These are phyloP conservation scores for Phytopythium mirpurense DNA, from an alignment of 352 stramenopile genomes.

Conservation along the genomic window DNA sequence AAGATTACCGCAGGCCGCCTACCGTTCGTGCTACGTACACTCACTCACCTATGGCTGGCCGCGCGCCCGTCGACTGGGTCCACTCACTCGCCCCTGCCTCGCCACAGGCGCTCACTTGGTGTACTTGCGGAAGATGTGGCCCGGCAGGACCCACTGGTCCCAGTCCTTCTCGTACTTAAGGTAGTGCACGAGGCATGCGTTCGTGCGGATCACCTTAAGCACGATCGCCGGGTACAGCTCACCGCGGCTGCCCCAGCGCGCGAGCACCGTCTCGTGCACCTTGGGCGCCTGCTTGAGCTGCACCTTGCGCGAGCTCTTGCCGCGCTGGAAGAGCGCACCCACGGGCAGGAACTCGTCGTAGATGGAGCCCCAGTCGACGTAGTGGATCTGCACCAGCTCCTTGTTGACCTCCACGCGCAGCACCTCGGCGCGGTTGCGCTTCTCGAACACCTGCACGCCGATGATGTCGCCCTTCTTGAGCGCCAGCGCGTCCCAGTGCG, in stretches of 20 bases:
- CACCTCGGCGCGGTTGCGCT: slow-evolving; percentile 61
- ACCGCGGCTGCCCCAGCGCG: slow-evolving; percentile 63
- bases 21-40: background rate
- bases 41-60: background rate
- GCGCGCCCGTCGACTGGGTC: background rate
- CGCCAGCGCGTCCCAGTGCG: slow-evolving; percentile 60
- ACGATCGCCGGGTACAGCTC: slow-evolving; percentile 77
- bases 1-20: background rate
- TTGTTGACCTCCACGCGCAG: slow-evolving; percentile 61
- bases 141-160: slow-evolving; percentile 76
- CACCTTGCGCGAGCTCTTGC: slow-evolving; percentile 44
- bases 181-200: slow-evolving; percentile 77
- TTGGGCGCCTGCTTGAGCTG: slow-evolving; percentile 53
- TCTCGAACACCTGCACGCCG: slow-evolving; percentile 72
- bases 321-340: slow-evolving; percentile 49
- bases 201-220: slow-evolving; percentile 72
- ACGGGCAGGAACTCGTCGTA: slow-evolving; percentile 79
- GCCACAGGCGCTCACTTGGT: slow-evolving; percentile 5
- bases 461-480: slow-evolving; percentile 60
- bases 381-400: slow-evolving; percentile 74
- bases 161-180: slow-evolving; percentile 83
- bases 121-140: slow-evolving; percentile 82
- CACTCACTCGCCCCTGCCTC: background rate
- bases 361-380: slow-evolving; percentile 76
- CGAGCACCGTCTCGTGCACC: slow-evolving; percentile 69